A percentile compares a stretch with the other conserved stretches of the same genome.
These are phyloP conservation scores for Chiua virens DNA, from an alignment of 768 basidiomycete species.

Conservation along the genomic window DNA sequence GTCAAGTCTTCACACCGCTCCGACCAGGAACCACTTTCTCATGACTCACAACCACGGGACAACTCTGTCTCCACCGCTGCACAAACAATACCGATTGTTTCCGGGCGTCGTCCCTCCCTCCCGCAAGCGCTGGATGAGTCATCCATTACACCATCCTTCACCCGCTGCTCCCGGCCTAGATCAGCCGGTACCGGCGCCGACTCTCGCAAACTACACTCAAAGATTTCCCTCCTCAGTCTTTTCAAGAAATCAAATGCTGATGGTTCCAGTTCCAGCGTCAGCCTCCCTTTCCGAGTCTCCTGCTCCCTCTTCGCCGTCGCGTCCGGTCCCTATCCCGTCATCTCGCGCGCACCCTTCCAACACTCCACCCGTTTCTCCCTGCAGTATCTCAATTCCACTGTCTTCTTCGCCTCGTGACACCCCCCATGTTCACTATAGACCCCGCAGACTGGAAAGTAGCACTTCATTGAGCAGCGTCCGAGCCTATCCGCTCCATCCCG, in stretches of 20 bases:
- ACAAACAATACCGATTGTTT: conserved; percentile 25
- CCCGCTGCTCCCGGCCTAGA: conserved; percentile 55
- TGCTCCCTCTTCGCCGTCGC: conserved; percentile 28
- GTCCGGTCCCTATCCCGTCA: conserved; percentile 23
- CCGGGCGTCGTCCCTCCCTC: conserved; percentile 65
- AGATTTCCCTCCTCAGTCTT: conserved; percentile 71
- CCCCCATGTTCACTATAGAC: conserved; percentile 16
- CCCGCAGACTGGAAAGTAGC: conserved; percentile 23
- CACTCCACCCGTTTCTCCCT: conserved; percentile 31
- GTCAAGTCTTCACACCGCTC: conserved; percentile 11
- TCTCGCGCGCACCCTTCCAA: conserved; percentile 16
- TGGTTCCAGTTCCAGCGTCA: conserved; percentile 36
- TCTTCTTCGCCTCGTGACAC: conserved; percentile 34
- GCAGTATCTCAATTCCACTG: conserved; percentile 17
- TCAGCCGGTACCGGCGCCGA: conserved; percentile 74
- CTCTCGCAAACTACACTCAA: conserved; percentile 57
- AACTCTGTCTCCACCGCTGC: neutral
- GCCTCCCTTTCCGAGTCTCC: conserved; percentile 30
- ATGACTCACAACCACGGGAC: conserved; percentile 3
- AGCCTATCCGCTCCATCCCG: conserved; percentile 40
- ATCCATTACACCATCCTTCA: conserved; percentile 31
- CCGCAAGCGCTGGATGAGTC: conserved; percentile 49
- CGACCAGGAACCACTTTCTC: conserved; percentile 15
- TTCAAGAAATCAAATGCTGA: conserved; percentile 61
- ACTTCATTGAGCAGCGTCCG: conserved; percentile 20